Evolutionary conservation across 2,329 filamentous ascomycete genomes (phyloP).

Genomic region (Claviceps paspali): DNA sequence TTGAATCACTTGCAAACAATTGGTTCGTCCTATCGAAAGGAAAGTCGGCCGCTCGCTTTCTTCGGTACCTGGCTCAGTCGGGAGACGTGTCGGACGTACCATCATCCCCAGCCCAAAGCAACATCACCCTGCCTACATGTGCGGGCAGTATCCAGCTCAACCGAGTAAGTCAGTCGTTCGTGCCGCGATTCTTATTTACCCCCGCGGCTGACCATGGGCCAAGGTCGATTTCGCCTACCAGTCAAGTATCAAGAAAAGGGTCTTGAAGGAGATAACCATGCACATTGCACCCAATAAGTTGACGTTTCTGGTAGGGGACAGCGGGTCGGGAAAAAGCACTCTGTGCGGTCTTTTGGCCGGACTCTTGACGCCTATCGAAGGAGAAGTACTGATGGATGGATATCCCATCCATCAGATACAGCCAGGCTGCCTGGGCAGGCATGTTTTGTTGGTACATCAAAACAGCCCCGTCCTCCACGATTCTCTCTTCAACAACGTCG

Average conservation of each 20-base stretch:
- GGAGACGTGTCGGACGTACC: not conserved
- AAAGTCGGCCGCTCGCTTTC: conserved; percentile 51
- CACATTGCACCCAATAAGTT: conserved; percentile 57
- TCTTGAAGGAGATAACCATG: conserved; percentile 48
- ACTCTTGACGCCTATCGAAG: conserved; percentile 54
- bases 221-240: conserved; percentile 77
- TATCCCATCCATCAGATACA: conserved; percentile 46
- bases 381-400: conserved; percentile 55
- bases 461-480: conserved; percentile 69
- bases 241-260: conserved; percentile 42
- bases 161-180: conserved; percentile 36
- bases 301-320: conserved; percentile 70
- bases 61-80: conserved; percentile 31
- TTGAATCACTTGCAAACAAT: conserved; percentile 62
- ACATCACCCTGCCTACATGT: conserved; percentile 27
- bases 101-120: not conserved
- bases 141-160: conserved; percentile 54
- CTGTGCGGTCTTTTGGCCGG: conserved; percentile 64
- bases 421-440: conserved; percentile 56
- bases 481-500: conserved; percentile 62
- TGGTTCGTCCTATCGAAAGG: conserved; percentile 68
- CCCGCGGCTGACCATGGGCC: not conserved
- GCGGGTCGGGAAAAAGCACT: conserved; percentile 88
- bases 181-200: not conserved
- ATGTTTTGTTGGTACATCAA: conserved; percentile 73